Conservation (phyloP, 2,329 filamentous ascomycete genomes). For the Phaeophleospora eucalypticola region DNA sequence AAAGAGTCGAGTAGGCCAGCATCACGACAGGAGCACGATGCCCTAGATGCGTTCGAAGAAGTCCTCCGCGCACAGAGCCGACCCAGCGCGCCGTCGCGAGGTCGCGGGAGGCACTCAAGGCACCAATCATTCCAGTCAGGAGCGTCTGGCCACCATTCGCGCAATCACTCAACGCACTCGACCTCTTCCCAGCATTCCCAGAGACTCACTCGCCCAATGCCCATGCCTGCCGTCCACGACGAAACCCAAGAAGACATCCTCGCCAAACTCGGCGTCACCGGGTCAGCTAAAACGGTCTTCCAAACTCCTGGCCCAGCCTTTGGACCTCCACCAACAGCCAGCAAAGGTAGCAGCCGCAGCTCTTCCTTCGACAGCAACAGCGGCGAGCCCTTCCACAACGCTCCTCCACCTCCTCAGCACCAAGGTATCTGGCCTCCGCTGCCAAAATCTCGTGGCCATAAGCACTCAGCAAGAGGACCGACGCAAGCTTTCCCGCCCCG, state of each 20-base stretch:
- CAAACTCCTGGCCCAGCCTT: constrained; percentile 36
- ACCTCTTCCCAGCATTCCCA: constrained; percentile 23
- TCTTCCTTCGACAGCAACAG: constrained; percentile 12
- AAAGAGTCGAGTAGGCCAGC: too few relatives aligned
- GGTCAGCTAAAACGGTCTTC: constrained; percentile 35
- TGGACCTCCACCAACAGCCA: constrained; percentile 23
- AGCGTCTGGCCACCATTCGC: constrained; percentile 19
- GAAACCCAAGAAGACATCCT: constrained; percentile 34
- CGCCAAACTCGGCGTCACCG: constrained; percentile 35
- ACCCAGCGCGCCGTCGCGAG: constrained; percentile 1
- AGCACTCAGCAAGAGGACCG: too few relatives aligned
- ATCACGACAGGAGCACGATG: constrained; percentile 6
- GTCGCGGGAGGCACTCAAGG: too few relatives aligned
- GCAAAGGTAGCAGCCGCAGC: constrained; percentile 11
- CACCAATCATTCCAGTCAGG: too few relatives aligned
- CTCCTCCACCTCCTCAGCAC: too few relatives aligned
- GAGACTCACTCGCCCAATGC: constrained; percentile 23
- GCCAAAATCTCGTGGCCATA: too few relatives aligned
- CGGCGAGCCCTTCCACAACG: constrained; percentile 3
- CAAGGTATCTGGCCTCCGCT: too few relatives aligned
- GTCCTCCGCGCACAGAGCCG: constrained; percentile 25
- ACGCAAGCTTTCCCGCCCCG: too few relatives aligned
- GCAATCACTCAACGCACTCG: constrained; percentile 25
- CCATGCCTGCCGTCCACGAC: constrained; percentile 27
- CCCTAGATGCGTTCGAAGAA: constrained; percentile 28